Evolutionary conservation across 768 basidiomycete genomes (phyloP).

Genomic region (Multifurca ochricompacta): DNA sequence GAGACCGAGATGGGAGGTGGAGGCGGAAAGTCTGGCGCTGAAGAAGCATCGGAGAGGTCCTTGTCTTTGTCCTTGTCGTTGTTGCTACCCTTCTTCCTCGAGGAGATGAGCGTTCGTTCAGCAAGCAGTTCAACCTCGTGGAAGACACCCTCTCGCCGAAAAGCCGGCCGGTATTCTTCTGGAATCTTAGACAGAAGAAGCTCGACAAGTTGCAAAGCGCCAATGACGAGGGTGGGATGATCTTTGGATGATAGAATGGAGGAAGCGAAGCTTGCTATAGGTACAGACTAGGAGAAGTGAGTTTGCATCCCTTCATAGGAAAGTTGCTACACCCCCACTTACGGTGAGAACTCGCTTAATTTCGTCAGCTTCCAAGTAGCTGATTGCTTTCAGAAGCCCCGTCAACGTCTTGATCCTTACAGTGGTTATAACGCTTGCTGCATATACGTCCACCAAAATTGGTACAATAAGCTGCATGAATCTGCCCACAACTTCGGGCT

Average conservation of each 20-base stretch:
- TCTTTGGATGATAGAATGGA: conserved; percentile 91
- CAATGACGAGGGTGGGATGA: conserved; percentile 77
- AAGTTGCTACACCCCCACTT: conserved; percentile 25
- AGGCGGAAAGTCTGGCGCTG: conserved; percentile 32
- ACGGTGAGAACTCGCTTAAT: conserved; percentile 75
- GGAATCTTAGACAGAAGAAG: conserved; percentile 80
- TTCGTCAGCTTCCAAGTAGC: conserved; percentile 74
- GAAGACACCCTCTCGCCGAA: conserved; percentile 93
- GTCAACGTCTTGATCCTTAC: conserved; percentile 86
- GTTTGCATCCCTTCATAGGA: conserved; percentile 3
- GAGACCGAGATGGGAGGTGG: conserved; percentile 31
- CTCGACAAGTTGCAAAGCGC: conserved; percentile 90
- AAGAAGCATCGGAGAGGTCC: conserved; percentile 31
- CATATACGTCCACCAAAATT: conserved; percentile 95
- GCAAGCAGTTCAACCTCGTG: conserved; percentile 86
- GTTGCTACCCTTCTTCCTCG: conserved; percentile 43
- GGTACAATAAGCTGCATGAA: conserved; percentile 90
- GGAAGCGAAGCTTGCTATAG: conserved; percentile 91
- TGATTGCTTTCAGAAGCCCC: conserved; percentile 83
- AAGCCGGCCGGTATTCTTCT: conserved; percentile 75
- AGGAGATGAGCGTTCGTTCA: conserved; percentile 47
- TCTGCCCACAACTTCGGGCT: conserved; percentile 65
- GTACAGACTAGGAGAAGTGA: conserved; percentile 58
- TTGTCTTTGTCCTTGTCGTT: conserved; percentile 39
- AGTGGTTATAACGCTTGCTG: conserved; percentile 87